Evolutionary conservation across 2,329 filamentous ascomycete genomes (phyloP).

Genomic region (Colletotrichum tamarilloi): DNA sequence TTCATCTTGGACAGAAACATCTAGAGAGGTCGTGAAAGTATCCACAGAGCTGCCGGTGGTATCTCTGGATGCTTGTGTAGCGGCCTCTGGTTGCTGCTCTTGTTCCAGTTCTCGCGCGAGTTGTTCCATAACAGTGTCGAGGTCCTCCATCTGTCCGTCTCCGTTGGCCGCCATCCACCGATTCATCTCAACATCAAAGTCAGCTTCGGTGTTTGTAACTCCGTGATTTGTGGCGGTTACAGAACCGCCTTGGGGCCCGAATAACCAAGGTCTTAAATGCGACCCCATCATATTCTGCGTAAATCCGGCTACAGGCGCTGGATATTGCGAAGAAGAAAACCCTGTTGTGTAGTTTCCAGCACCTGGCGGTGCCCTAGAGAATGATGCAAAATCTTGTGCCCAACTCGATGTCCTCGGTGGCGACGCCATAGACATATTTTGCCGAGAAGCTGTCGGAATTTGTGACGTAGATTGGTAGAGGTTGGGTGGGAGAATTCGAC

Average conservation of each 20-base stretch:
- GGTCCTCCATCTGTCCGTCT: conserved; percentile 47
- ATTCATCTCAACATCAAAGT: conserved; percentile 55
- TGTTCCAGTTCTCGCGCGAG: conserved; percentile 53
- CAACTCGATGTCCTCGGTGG: background rate
- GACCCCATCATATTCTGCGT: background rate
- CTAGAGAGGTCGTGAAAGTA: background rate
- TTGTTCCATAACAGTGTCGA: conserved; percentile 56
- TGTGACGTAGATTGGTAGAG: background rate
- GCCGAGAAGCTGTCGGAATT: background rate
- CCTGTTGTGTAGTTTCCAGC: background rate
- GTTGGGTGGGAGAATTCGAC: background rate
- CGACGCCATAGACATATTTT: background rate
- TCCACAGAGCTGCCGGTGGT: background rate
- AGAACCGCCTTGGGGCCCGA: background rate
- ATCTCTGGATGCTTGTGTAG: background rate
- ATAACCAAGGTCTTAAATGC: background rate
- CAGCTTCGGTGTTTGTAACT: conserved; percentile 39
- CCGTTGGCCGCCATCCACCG: conserved; percentile 53
- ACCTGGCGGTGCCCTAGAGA: background rate
- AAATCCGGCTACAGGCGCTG: background rate
- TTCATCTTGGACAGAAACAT: background rate
- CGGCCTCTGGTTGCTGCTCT: background rate
- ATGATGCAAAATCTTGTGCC: conserved; percentile 30
- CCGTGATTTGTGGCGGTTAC: background rate
- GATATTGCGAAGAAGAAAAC: background rate